Conservation (phyloP, 2,329 filamentous ascomycete genomes). For the Scedosporium apiospermum region DNA sequence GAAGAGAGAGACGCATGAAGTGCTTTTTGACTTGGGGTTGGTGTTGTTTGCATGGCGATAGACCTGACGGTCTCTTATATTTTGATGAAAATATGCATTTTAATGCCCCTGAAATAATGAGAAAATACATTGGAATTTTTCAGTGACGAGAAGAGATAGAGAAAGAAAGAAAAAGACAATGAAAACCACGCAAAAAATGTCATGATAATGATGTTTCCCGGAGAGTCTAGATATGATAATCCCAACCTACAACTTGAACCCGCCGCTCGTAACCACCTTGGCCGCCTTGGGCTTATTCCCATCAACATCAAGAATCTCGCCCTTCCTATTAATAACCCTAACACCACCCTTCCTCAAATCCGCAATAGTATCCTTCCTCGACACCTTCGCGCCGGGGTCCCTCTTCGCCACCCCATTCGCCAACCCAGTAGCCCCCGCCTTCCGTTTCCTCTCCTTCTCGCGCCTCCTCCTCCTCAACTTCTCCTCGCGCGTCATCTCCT, state of each 20-base stretch:
- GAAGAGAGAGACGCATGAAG: too few relatives aligned
- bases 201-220: too few relatives aligned
- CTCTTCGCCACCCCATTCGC: constrained; percentile 15
- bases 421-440: constrained; percentile 39
- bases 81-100: too few relatives aligned
- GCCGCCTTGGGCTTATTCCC: constrained; percentile 60
- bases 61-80: too few relatives aligned
- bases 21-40: too few relatives aligned
- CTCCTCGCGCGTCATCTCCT: constrained; percentile 84
- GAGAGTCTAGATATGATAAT: background rate
- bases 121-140: too few relatives aligned
- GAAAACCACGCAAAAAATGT: too few relatives aligned
- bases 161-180: too few relatives aligned
- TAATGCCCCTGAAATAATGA: too few relatives aligned
- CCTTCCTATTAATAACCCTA: constrained; percentile 84
- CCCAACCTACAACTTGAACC: constrained; percentile 47
- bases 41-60: too few relatives aligned
- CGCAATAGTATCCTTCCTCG: constrained; percentile 46
- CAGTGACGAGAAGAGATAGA: too few relatives aligned
- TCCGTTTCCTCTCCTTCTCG: constrained; percentile 77
- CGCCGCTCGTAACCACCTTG: constrained; percentile 42
- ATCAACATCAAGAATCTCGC: constrained; percentile 73
- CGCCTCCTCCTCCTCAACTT: constrained; percentile 66
- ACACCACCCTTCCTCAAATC: constrained; percentile 78
- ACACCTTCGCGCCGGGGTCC: constrained; percentile 11